These are phyloP conservation scores for Diaporthe ampelina DNA, from an alignment of 2,329 filamentous ascomycete genomes.

Conservation along the genomic window DNA sequence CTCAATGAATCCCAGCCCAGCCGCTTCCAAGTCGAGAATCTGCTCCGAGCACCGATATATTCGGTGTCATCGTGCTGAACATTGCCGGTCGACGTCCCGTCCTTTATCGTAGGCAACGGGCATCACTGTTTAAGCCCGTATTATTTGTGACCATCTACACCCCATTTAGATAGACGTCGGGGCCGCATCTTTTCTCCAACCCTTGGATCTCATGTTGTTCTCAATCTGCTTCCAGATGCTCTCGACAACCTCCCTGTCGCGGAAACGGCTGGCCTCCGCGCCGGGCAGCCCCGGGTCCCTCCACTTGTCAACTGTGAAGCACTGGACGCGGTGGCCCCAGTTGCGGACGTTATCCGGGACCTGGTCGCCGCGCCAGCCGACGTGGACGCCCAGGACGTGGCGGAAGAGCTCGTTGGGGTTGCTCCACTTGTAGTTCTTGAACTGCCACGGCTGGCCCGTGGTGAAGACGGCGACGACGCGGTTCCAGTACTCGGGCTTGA, in stretches of 20 bases:
- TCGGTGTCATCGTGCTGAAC: not conserved
- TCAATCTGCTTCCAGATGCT: constrained; percentile 92
- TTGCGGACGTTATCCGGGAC: constrained; percentile 82
- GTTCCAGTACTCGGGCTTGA: constrained; percentile 98
- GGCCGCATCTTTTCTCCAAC: constrained; percentile 82
- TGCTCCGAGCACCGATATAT: not conserved
- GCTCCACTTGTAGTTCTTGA: constrained; percentile 98
- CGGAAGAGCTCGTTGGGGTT: constrained; percentile 90
- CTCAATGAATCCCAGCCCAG: not conserved
- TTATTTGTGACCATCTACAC: too few species aligned
- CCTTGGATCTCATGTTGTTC: constrained; percentile 85
- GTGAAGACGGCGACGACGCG: constrained; percentile 97
- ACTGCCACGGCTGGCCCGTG: constrained; percentile 97
- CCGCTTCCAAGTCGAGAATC: not conserved
- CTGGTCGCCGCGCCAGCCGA: constrained; percentile 91
- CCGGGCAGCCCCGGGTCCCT: constrained; percentile 63
- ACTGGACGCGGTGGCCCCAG: constrained; percentile 89
- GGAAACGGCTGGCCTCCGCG: constrained; percentile 74
- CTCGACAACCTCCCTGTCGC: constrained; percentile 94
- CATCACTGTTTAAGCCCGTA: not conserved
- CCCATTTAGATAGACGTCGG: constrained; percentile 63
- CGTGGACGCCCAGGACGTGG: constrained; percentile 87
- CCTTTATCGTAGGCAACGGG: not conserved
- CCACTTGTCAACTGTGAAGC: constrained; percentile 83
- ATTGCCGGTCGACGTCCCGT: not conserved